These are phyloP conservation scores for Purpureocillium takamizusanense DNA, from an alignment of 2,329 filamentous ascomycete species.

Conservation along the genomic window DNA sequence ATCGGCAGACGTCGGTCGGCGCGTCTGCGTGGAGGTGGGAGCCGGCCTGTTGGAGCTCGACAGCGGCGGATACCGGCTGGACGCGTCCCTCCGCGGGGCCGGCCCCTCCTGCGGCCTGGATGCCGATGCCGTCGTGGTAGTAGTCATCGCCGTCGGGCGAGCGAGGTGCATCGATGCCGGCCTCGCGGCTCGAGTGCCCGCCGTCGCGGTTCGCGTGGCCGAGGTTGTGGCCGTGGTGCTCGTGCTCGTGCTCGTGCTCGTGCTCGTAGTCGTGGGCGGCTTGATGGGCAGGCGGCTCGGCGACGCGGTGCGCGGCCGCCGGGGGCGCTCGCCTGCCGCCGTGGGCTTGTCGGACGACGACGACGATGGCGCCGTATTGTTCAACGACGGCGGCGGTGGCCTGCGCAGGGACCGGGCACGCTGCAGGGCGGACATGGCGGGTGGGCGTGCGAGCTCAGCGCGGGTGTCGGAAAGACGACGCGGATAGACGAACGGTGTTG, in stretches of 20 bases:
- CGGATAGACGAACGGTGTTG: too few species aligned
- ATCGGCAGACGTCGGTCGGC: conserved; percentile 20
- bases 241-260: background rate
- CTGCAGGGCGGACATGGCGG: conserved; percentile 33
- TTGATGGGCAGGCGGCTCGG: conserved; percentile 43
- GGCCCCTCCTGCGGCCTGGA: conserved; percentile 2
- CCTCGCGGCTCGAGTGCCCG: conserved; percentile 5
- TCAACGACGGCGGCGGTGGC: conserved; percentile 6
- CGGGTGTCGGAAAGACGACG: background rate
- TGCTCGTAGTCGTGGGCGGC: background rate
- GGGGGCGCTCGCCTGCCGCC: too few species aligned
- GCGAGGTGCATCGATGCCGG: conserved; percentile 6
- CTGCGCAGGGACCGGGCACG: conserved; percentile 40
- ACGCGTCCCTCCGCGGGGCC: conserved; percentile 8
- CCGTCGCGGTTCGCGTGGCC: conserved; percentile 14
- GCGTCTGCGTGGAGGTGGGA: conserved; percentile 6
- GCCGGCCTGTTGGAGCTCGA: conserved; percentile 20
- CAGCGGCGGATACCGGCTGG: conserved; percentile 22
- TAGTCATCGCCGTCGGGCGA: conserved; percentile 14
- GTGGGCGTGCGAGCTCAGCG: background rate
- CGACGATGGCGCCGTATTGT: conserved; percentile 2
- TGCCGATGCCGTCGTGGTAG: background rate
- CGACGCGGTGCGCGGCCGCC: conserved; percentile 27
- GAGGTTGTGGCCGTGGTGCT: conserved; percentile 20
- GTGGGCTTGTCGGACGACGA: conserved; percentile 5